phyloP scores from a whole-genome alignment of 202 grass and related monocot genomes.

The Schoenoplectus triqueter region DNA sequence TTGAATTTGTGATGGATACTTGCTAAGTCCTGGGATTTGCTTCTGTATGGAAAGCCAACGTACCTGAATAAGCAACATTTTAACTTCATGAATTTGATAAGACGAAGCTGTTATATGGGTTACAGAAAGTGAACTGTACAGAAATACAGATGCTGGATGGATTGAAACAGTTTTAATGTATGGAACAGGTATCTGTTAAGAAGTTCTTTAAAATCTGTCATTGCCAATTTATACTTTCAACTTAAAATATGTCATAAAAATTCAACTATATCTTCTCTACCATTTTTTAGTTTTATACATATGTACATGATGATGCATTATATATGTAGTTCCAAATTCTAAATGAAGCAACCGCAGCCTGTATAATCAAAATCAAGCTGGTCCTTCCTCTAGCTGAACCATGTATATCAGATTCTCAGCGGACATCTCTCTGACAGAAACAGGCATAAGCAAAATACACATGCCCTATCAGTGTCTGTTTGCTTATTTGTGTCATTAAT shows the following conservation, averaged over 20 bases:
- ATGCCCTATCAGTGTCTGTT: too few relatives aligned
- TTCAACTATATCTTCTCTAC: not conserved
- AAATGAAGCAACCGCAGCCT: too few relatives aligned
- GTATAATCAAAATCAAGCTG: too few relatives aligned
- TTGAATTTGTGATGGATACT: not conserved
- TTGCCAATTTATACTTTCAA: not conserved
- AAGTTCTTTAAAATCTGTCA: not conserved
- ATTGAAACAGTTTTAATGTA: not conserved
- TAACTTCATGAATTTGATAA: not conserved
- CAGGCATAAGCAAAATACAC: too few relatives aligned
- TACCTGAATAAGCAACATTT: not conserved
- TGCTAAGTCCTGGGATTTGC: not conserved
- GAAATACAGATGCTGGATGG: not conserved
- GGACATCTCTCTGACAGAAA: too few relatives aligned
- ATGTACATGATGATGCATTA: too few relatives aligned
- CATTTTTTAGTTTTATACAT: too few relatives aligned
- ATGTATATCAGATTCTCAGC: not conserved
- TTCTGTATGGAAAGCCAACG: conserved; percentile 3
- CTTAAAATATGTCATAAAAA: not conserved
- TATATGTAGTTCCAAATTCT: too few relatives aligned
- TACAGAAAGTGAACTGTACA: not conserved
- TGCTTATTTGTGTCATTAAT: too few relatives aligned
- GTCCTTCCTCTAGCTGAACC: too few relatives aligned
- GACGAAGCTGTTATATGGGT: not conserved
- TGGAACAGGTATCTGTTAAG: not conserved